These are phyloP conservation scores for Ilyonectria mors-panacis DNA, from an alignment of 2,329 filamentous ascomycete species.

Conservation along the genomic window DNA sequence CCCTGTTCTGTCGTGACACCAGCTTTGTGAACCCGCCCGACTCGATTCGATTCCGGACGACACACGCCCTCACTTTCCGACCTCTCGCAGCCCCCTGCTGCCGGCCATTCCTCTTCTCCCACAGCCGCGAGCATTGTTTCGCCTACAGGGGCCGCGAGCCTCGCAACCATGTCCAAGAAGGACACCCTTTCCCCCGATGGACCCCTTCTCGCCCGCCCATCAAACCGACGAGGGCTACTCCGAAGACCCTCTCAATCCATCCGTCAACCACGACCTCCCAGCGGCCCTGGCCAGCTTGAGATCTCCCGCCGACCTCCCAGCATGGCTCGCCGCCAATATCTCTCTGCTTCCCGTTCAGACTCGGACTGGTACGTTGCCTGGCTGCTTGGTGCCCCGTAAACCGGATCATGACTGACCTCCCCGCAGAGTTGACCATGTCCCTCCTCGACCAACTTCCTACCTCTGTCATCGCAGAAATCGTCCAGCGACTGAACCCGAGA, in stretches of 20 bases:
- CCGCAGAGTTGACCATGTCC: slow-evolving; percentile 82
- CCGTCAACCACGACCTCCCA: slow-evolving; percentile 52
- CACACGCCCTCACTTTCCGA: not conserved
- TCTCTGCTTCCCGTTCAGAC: slow-evolving; percentile 63
- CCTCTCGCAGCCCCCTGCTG: not conserved
- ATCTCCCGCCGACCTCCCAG: slow-evolving; percentile 61
- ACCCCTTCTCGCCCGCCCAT: slow-evolving; percentile 65
- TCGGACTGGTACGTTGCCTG: slow-evolving; percentile 63
- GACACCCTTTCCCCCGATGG: slow-evolving; percentile 55
- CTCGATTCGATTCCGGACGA: not conserved
- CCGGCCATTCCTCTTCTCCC: slow-evolving; percentile 1
- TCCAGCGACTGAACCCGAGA: slow-evolving; percentile 83
- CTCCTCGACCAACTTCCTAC: slow-evolving; percentile 85
- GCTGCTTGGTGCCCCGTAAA: not conserved
- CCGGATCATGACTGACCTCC: slow-evolving; percentile 33
- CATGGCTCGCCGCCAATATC: slow-evolving; percentile 66
- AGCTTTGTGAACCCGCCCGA: not conserved
- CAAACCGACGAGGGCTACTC: slow-evolving; percentile 90
- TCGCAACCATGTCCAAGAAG: slow-evolving; percentile 49
- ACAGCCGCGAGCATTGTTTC: slow-evolving; percentile 24
- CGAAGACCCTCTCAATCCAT: slow-evolving; percentile 75
- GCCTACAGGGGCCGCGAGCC: slow-evolving; percentile 40
- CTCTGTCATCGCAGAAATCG: slow-evolving; percentile 83
- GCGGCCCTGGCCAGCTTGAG: slow-evolving; percentile 53
- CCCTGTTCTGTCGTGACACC: not conserved